Conservation (phyloP, 257 asterid species). For the Forsythia viridissima region DNA sequence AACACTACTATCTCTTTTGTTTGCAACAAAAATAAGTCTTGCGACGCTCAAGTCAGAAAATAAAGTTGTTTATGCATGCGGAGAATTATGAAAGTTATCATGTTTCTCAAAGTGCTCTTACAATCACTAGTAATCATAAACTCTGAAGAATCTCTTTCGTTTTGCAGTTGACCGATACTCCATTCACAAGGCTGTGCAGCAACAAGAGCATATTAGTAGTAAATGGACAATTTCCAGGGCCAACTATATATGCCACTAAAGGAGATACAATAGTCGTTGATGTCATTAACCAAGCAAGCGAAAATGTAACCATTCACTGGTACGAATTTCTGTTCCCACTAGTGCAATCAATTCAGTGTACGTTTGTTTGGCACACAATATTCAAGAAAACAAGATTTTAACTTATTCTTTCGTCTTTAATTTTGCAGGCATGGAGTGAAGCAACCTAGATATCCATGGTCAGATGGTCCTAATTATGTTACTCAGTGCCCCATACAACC, state of each 20-base stretch:
- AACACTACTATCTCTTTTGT: no score
- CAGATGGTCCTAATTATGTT: slow-evolving; percentile 45
- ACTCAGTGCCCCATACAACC: slow-evolving; percentile 53
- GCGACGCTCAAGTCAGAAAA: no score
- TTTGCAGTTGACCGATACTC: slow-evolving; percentile 40
- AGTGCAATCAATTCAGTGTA: not conserved
- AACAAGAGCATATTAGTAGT: slow-evolving; percentile 39
- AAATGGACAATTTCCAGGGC: slow-evolving; percentile 50
- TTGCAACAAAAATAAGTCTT: not conserved
- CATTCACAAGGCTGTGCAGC: slow-evolving; percentile 37
- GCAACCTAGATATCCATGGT: slow-evolving; percentile 49
- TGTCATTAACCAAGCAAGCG: slow-evolving; percentile 31
- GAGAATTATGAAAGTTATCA: no score
- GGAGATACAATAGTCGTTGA: slow-evolving; percentile 47
- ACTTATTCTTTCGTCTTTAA: no score
- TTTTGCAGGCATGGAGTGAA: slow-evolving; percentile 54
- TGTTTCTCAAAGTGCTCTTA: not conserved
- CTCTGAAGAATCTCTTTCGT: not conserved
- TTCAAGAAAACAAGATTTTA: not conserved
- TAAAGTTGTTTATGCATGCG: not conserved
- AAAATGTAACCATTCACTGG: slow-evolving; percentile 44
- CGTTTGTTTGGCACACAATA: not conserved
- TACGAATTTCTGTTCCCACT: not conserved
- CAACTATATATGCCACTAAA: slow-evolving; percentile 30
- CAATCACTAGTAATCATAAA: not conserved